Percentiles rank a stretch among this genome's conserved stretches.
Conservation (phyloP, 1,284 basidiomycete species). For the Melampsora abietis-canadensis region DNA sequence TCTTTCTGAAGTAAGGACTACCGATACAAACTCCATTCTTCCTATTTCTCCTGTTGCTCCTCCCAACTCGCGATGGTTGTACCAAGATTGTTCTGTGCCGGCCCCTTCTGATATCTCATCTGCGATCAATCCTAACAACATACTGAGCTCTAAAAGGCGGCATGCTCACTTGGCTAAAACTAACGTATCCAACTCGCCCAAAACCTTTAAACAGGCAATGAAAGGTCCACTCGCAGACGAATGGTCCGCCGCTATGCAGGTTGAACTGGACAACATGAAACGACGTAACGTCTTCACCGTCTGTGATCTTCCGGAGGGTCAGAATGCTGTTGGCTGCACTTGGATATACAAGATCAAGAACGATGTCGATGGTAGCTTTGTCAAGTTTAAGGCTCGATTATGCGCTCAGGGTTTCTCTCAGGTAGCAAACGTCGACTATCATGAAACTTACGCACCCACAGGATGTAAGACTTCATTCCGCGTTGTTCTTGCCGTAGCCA, state of each 20-base stretch:
- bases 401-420: conserved; percentile 16
- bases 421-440: neutral
- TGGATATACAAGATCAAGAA: conserved; percentile 10
- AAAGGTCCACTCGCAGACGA: neutral
- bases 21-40: too few relatives aligned
- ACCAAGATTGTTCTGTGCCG: too few relatives aligned
- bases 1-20: too few relatives aligned
- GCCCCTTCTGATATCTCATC: too few relatives aligned
- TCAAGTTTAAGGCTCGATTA: neutral
- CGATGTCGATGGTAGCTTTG: neutral
- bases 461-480: neutral
- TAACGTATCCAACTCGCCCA: neutral
- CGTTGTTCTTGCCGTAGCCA: neutral
- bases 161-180: too few relatives aligned
- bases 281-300: too few relatives aligned
- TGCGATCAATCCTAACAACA: too few relatives aligned
- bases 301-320: too few relatives aligned
- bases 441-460: conserved; percentile 13
- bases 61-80: neutral
- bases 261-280: neutral
- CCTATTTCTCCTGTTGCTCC: neutral
- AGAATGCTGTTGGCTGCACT: too few relatives aligned
- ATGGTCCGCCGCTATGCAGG: neutral
- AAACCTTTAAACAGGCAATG: conserved; percentile 4
- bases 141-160: too few relatives aligned